Evolutionary conservation across 140 eudicot species (phyloP), one percentile per base, ranked within the genome.

Genomic region (Senecio squalidus): DNA sequence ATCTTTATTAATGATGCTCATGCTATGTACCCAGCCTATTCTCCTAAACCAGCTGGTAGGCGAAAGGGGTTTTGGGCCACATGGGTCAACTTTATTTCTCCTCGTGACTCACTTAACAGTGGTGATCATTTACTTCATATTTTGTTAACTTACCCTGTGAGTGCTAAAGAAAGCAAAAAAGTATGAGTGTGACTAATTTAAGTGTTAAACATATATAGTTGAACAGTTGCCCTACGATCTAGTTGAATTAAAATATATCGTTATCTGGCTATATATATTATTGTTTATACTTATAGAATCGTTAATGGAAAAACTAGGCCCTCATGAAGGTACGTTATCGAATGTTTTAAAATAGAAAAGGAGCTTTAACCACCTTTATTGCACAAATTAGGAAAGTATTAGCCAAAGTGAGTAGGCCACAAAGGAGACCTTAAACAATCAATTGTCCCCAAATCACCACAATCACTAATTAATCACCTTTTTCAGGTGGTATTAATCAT

Each of bases 331-430:
- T 40, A 52, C 46, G 40, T 50, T 56, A 40, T 15, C 22, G 6
- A 57, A 71, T 66, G 25, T 61, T 41, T 26, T 16, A 22, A 25
- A 41, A 55, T 41, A 11, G 14, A 67, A 65, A 31, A 47, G 38
- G 31, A 47, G 46, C 56, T 69, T 68, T 17, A 73, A 38, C 15
- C 52, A 38, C 58, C 74, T 66, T 74, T 74, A 74, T n/a, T 33
- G 80, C 80, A 67, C 74, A 71, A 69, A 74, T 59, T 53, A 69
- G 75, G 76, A 79, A 86, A 69, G 77, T 34, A 61, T 68, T 50
- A 48, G 82, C 83, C 62, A 75, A 79, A 68, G 80, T 79, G 70
- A 55, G 85, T 69, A 74, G 64, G 76, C 91, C 96, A 88, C 74
- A 64, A 84, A 62, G 96, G 91, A 67, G 85, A 84, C 95, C 95